phyloP scores from a whole-genome alignment of 495 filamentous ascomycete genomes.

The Penicillium soppii region DNA sequence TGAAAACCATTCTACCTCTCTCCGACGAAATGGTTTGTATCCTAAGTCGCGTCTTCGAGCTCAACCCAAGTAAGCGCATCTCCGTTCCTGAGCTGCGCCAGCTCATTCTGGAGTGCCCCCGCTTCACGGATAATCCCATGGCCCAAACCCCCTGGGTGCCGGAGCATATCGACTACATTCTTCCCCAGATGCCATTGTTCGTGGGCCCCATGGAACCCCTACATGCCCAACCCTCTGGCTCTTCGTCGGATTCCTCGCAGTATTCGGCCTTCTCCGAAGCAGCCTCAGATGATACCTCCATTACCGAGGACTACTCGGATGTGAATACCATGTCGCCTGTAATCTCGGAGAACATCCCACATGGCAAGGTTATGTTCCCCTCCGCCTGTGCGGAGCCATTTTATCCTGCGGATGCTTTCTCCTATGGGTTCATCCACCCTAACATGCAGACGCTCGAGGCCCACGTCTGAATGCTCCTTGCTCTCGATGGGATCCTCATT shows the following conservation, averaged over 20 bases:
- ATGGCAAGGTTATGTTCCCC: conserved; percentile 35
- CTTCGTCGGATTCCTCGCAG: conserved; percentile 41
- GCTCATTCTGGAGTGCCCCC: conserved; percentile 72
- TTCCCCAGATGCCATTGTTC: conserved; percentile 29
- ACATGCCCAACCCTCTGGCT: conserved; percentile 39
- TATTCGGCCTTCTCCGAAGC: conserved; percentile 44
- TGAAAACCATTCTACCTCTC: conserved; percentile 89
- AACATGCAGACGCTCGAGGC: conserved; percentile 21
- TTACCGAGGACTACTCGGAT: conserved; percentile 45
- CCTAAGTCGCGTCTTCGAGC: conserved; percentile 84
- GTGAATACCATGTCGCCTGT: conserved; percentile 42
- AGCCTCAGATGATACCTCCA: conserved; percentile 40
- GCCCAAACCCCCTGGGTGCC: conserved; percentile 29
- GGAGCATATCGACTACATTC: conserved; percentile 28
- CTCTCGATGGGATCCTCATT: not conserved
- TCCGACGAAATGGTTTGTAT: conserved; percentile 89
- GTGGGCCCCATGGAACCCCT: conserved; percentile 31
- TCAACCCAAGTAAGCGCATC: conserved; percentile 82
- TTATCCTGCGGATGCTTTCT: conserved; percentile 26
- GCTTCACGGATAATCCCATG: conserved; percentile 60
- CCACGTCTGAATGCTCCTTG: conserved; percentile 1
- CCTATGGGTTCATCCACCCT: conserved; percentile 21
- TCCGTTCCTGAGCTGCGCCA: conserved; percentile 77
- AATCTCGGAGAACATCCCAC: conserved; percentile 29
- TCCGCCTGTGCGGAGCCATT: conserved; percentile 27